phyloP scores from a whole-genome alignment of 805 yeast species.

The Ogataea zsoltii region DNA sequence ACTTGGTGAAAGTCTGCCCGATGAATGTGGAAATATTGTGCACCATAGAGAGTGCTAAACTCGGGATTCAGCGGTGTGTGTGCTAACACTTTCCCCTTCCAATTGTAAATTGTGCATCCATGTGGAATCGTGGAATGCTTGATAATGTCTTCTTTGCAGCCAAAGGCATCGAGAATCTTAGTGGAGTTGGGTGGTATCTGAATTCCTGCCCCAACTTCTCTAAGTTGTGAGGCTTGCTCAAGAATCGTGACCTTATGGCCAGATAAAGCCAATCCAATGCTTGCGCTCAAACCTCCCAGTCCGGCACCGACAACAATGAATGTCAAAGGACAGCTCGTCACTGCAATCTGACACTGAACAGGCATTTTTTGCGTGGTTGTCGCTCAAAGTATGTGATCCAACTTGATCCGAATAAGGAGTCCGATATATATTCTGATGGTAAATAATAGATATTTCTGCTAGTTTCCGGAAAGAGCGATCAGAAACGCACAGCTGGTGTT shows the following conservation, averaged over 20 bases:
- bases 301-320: conserved; percentile 13
- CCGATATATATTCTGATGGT: background rate
- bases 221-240: conserved; percentile 9
- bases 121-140: conserved; percentile 9
- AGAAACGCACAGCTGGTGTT: background rate
- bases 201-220: conserved; percentile 14
- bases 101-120: conserved; percentile 7
- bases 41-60: conserved; percentile 5
- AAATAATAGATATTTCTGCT: background rate
- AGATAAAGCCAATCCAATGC: conserved; percentile 9
- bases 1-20: conserved; percentile 12
- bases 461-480: background rate
- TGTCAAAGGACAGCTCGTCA: conserved; percentile 10
- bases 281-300: conserved; percentile 11
- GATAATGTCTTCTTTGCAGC: conserved; percentile 11
- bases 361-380: conserved; percentile 4
- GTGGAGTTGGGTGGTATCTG: conserved; percentile 15
- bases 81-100: conserved; percentile 8
- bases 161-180: conserved; percentile 9
- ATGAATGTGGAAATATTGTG: conserved; percentile 11
- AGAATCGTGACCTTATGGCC: conserved; percentile 12
- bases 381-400: too few species aligned
- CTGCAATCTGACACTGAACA: conserved; percentile 5
- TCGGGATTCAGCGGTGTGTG: conserved; percentile 9
- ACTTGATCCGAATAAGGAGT: too few species aligned